Conservation (phyloP, 2,329 filamentous ascomycete genomes). For the Fonsecaea multimorphosa region DNA sequence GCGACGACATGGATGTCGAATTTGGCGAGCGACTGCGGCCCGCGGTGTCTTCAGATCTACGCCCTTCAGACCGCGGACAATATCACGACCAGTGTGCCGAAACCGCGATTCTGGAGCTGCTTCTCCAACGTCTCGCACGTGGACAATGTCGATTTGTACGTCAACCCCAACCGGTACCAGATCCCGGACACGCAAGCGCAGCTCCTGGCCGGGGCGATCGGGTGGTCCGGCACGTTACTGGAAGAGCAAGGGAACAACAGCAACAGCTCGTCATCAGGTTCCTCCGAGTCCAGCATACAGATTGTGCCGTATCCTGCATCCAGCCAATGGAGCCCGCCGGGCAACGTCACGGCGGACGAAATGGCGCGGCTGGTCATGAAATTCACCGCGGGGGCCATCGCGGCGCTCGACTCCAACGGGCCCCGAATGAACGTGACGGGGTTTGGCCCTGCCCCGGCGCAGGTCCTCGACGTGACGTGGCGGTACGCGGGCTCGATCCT, state of each 20-base stretch:
- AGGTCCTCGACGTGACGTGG: conserved; percentile 84
- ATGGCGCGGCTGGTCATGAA: conserved; percentile 29
- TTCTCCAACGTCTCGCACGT: conserved; percentile 27
- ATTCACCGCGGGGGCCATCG: conserved; percentile 32
- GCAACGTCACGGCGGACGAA: conserved; percentile 8
- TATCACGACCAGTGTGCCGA: conserved; percentile 40
- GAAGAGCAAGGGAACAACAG: neutral
- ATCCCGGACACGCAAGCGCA: conserved; percentile 29
- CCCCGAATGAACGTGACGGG: conserved; percentile 68
- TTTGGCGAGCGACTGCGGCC: conserved; percentile 26
- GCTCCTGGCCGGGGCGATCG: conserved; percentile 34
- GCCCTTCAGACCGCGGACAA: conserved; percentile 35
- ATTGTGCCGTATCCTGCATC: conserved; percentile 24
- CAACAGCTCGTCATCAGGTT: neutral
- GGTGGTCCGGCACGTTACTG: conserved; percentile 25
- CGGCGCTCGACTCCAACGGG: conserved; percentile 28
- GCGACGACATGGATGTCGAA: conserved; percentile 34
- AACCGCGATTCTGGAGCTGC: conserved; percentile 33
- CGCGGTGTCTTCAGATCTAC: conserved; percentile 29
- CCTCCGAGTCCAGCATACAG: conserved; percentile 18
- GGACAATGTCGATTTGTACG: conserved; percentile 17
- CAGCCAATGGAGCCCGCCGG: conserved; percentile 43
- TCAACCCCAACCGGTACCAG: conserved; percentile 10
- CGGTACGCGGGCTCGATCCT: conserved; percentile 27
- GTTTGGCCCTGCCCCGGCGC: conserved; percentile 70